phyloP scores from a whole-genome alignment of 2,329 filamentous ascomycete species.

The Pseudocercospora macadamiae region DNA sequence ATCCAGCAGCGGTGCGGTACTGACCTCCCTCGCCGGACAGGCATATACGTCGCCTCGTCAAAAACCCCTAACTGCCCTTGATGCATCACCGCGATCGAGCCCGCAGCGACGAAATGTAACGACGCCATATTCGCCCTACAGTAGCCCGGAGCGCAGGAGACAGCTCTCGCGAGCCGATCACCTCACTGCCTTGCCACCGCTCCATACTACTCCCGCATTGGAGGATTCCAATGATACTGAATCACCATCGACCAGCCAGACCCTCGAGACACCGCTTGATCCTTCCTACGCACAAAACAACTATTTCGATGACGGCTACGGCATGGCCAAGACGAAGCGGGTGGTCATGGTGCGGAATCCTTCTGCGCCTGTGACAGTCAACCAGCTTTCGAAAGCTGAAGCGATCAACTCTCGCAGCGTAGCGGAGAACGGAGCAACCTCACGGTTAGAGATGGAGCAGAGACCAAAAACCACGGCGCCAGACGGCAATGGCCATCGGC shows the following conservation, averaged over 20 bases:
- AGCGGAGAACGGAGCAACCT: constrained; percentile 17
- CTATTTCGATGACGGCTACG: constrained; percentile 37
- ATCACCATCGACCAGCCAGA: constrained; percentile 37
- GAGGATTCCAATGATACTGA: constrained; percentile 35
- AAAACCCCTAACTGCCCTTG: constrained; percentile 35
- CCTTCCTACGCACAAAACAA: constrained; percentile 32
- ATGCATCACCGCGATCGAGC: constrained; percentile 44
- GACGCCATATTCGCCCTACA: constrained; percentile 15
- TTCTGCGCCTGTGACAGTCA: constrained; percentile 28
- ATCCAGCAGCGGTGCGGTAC: constrained; percentile 41
- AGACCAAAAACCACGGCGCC: constrained; percentile 19
- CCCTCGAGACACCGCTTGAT: constrained; percentile 35
- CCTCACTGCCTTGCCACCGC: constrained; percentile 38
- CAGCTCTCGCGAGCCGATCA: constrained; percentile 30
- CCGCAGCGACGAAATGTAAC: constrained; percentile 37
- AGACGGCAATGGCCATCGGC: constrained; percentile 18
- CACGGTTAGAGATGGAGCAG: constrained; percentile 21
- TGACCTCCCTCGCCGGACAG: constrained; percentile 40
- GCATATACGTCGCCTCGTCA: constrained; percentile 36
- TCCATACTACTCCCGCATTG: constrained; percentile 36
- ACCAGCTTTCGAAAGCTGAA: constrained; percentile 10
- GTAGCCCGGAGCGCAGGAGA: constrained; percentile 32
- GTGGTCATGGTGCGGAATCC: constrained; percentile 30
- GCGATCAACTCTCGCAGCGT: constrained; percentile 17
- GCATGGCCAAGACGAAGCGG: constrained; percentile 29